Evolutionary conservation across 306 rosid genomes (phyloP), one percentile per base, ranked within the genome.

Genomic region (Castanea crenata): DNA sequence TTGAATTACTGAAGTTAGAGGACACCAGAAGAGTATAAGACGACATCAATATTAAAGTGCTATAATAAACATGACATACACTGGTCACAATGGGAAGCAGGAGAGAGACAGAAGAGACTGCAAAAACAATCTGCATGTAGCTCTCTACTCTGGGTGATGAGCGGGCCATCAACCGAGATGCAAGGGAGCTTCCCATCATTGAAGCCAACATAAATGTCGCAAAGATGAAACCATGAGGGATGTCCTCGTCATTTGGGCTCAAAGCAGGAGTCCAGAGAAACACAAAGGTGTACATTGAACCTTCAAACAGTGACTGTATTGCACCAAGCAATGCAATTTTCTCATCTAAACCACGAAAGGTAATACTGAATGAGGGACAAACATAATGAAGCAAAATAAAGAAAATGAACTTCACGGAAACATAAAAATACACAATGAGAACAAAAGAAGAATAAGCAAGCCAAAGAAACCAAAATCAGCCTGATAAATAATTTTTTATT

Each of bases 151-250:
- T 90, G 59, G 86, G 85, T 4, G 92, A 71, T 67, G 90, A 46
- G 34, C 81, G 97, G 55, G 93, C 88, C 94, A 92, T 86, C 85
- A 91, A 86, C 71, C 83, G 90, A 74, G 97, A 92, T 81, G 93
- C 95, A 75, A 87, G 89, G 62, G 99, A 94, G 88, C 99, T 94
- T 87, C 99, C 99, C 87, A 94, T 79, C 99, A 92, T 94, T 18
- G 99, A 92, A 77, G 99, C 85, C 81, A 94, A 80, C 99, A 94
- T 94, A 87, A 94, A 94, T 27, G 99, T 94, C 8, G 99, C 91
- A 81, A 94, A 94, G 85, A 94, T 90, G 79, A 88, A 88, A 72
- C 98, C 98, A 71, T 93, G 98, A 55, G 98, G 98, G 80, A 93
- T 91, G 8, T 91, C 98, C 84, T 93, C 98, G 4, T 87, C 95